Evolutionary conservation across 352 stramenopile genomes (phyloP), one percentile per base, ranked within the genome.

Genomic region (Pythium biforme): DNA sequence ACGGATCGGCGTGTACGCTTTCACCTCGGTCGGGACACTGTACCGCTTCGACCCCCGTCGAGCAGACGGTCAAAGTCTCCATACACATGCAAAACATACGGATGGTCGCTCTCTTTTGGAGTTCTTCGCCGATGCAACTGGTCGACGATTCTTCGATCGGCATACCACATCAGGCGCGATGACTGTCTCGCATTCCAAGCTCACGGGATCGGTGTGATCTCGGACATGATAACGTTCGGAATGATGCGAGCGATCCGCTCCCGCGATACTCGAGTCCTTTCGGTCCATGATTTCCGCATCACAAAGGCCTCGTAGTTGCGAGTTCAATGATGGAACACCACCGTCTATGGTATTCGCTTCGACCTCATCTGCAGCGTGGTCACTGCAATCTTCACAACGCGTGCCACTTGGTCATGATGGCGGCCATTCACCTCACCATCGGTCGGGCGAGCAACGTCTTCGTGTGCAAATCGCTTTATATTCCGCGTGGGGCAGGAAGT

Each of bases 21-120:
- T 50, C 51, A 31, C 64, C 7, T 63, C 64, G 1, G 26, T 58
- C 0, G 47, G 48, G 1, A 59, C 60, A 1, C 50, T 68, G 0
- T 52, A 67, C 41, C 15, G 2, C 0, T 72, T 70, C 46, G 7
- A 59, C n/a, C 33, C 26, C 50, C 11, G n/a, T 67, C 22, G 14
- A 55, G 7, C 67, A 64, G 23, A 27, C 47, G 8, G 0, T 53
- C 2, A 58, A 23, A 1, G 47, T 62, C 6, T 59, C 59, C 0
- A 66, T 73, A 15, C 69, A 71, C 20, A 73, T 76, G 60, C 69
- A 65, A 10, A 68, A 66, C 40, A 53, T 70, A 8, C 73, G 64
- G 69, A 62, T 73, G 47, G 60, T 73, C 25, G 64, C 52, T 2
- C 40, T 69, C 9, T 14, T 63, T n/a, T n/a, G n/a, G n/a, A n/a